Evolutionary conservation across 345 rosid species (phyloP), one percentile per base, ranked within the genome.

Genomic region (Erodium maritimum): DNA sequence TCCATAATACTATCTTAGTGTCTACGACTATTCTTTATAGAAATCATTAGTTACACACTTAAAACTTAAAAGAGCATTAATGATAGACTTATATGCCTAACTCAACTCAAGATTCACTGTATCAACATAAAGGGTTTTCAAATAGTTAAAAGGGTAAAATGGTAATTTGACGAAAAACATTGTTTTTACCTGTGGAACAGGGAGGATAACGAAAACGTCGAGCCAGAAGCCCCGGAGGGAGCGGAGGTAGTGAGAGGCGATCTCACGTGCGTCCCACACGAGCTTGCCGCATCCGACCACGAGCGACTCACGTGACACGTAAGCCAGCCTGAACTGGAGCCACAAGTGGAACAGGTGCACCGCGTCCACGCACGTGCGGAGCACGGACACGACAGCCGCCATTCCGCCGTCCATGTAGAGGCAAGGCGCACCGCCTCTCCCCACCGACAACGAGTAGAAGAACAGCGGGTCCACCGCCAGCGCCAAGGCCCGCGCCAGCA

Each of bases 151-250:
- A 52, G 4, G 17, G 4, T 50, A 17, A 19, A 17, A 3, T 57
- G 0, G 11, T 23, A 8, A 22, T 34, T 23, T 50, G 6, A 34
- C 1, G 7, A 34, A 0, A 20, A 56, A n/a, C n/a, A n/a, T n/a
- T n/a, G n/a, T n/a, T n/a, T n/a, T n/a, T 14, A 84, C 90, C 81
- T 84, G 90, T 4, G 86, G 90, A 50, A 84, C 65, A 0, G 86
- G 90, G 18, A 81, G 81, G 4, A 84, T 67, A 19, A 84, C 83
- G n/a, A 80, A 84, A 10, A 63, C 69, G 55, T 84, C 87, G 53
- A 84, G 67, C 86, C 82, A 81, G 69, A 84, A 72, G 16, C 81
- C 80, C 29, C 60, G 65, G 5, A 81, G 55, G 5, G 90, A 84
- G 34, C 78, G 61, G 14, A 67, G 48, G 64, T 81, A 84, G 65